Evolutionary conservation across 345 rosid species (phyloP).

Genomic region (Pistacia integerrima): DNA sequence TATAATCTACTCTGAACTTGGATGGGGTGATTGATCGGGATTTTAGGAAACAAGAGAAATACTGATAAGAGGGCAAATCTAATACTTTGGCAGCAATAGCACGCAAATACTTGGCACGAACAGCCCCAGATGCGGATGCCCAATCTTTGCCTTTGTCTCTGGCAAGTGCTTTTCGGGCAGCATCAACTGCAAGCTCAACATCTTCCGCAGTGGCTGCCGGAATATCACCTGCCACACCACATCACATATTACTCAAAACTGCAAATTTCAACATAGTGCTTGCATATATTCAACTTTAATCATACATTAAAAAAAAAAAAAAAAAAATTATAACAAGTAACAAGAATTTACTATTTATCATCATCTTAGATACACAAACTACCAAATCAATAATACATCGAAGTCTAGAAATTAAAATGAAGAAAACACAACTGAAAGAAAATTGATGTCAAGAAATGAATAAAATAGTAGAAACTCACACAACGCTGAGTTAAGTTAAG

Average conservation of each 20-base stretch:
- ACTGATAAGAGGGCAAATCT: neutral
- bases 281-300: neutral
- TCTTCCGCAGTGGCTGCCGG: conserved; percentile 96
- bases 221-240: conserved; percentile 65
- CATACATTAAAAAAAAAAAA: neutral
- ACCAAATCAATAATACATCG: neutral
- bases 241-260: neutral
- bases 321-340: neutral
- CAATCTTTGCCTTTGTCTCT: conserved; percentile 82
- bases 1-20: no score
- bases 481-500: neutral
- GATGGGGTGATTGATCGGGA: no score
- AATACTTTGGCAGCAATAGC: conserved; percentile 96
- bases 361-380: no score
- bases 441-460: no score
- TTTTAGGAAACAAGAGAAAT: neutral
- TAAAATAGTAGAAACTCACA: no score
- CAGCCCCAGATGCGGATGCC: conserved; percentile 76
- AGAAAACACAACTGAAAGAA: no score
- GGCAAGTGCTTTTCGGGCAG: conserved; percentile 74
- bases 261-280: neutral
- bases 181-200: conserved; percentile 87
- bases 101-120: conserved; percentile 87
- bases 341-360: no score
- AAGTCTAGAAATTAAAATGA: no score